Conservation (phyloP, 257 asterid species). For the Penstemon davidsonii region DNA sequence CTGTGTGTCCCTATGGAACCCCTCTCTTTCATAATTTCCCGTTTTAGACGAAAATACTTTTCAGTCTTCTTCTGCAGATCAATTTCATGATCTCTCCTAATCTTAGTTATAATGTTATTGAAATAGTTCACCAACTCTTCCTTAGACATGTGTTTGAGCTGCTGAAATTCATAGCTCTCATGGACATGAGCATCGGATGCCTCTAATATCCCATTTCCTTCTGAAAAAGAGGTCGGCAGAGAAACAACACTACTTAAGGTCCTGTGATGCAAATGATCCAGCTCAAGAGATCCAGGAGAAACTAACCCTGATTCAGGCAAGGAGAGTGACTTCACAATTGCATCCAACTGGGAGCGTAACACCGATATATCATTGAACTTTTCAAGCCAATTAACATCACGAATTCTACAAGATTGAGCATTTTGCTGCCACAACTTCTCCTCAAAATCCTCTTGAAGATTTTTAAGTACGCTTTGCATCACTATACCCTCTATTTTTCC, state of each 20-base stretch:
- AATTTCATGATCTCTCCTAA: slow-evolving; percentile 81
- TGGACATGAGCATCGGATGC: slow-evolving; percentile 45
- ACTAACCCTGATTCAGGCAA: slow-evolving; percentile 47
- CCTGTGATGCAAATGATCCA: slow-evolving; percentile 53
- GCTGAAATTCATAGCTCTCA: slow-evolving; percentile 58
- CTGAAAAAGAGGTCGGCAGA: slow-evolving; percentile 34
- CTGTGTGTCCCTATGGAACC: slow-evolving; percentile 44
- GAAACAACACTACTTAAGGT: slow-evolving; percentile 40
- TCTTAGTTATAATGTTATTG: slow-evolving; percentile 51
- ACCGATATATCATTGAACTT: slow-evolving; percentile 59
- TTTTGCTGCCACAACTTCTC: slow-evolving; percentile 45
- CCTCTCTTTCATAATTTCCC: slow-evolving; percentile 65
- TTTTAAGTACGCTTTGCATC: slow-evolving; percentile 43
- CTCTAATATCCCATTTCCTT: slow-evolving; percentile 57
- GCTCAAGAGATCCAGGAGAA: slow-evolving; percentile 66
- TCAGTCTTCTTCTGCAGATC: slow-evolving; percentile 63
- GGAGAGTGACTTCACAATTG: slow-evolving; percentile 56
- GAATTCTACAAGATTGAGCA: slow-evolving; percentile 39
- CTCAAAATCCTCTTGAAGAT: slow-evolving; percentile 46
- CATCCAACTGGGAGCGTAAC: slow-evolving; percentile 57
- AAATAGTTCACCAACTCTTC: slow-evolving; percentile 64
- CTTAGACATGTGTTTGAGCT: slow-evolving; percentile 52
- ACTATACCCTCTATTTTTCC: slow-evolving; percentile 57
- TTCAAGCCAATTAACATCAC: slow-evolving; percentile 45
- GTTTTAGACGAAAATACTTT: slow-evolving; percentile 53